Base-by-base conservation (phyloP, 2,329 filamentous ascomycete species). In the Ophiostoma ulmi region DNA sequence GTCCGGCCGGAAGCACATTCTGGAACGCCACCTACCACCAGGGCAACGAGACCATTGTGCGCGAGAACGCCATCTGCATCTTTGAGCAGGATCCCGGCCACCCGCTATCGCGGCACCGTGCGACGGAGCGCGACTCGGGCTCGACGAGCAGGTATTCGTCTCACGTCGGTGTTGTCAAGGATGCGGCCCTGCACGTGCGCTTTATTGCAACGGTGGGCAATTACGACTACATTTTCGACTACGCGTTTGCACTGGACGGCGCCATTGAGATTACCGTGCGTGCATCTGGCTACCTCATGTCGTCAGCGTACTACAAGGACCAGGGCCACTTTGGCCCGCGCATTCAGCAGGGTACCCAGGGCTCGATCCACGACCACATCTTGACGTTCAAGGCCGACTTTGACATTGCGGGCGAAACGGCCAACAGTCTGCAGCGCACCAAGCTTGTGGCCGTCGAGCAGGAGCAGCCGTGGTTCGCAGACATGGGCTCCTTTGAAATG, bases 21-120 rank as follows among this genome's bases (percentile, higher is more conserved):
- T 78, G 86, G 58, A 83, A 86, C 74, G 78, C 78, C 0, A 79
- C 79, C 1, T 84, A 82, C 70, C 83, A 82, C 70, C 79, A 80
- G 3, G 77, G 76, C 1, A 82, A 82, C 70, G 81, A 78, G 1
- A 82, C 81, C 0, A 78, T 80, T 71, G 82, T 79, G 0, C 83
- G 86, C 69, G 76, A 78, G 1, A 81, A 84, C 75, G 83, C 81
- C 71, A 81, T 89, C 61, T 89, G 87, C 74, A 71, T 87, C 38
- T 87, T 87, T 72, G 86, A 88, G 75, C 80, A 79, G 69, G 82
- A 83, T 17, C 77, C 82, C 0, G 83, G 83, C 64, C 83, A 81
- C 74, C 81, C 85, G 1, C 80, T 87, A 1, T 80, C 81, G 67
- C 80, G 86, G 0, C 86, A 87, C 75, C 80, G 78, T 14, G 79